Evolutionary conservation across 768 basidiomycete genomes (phyloP), one percentile per base, ranked within the genome.

Genomic region (Saitozyma sp.): DNA sequence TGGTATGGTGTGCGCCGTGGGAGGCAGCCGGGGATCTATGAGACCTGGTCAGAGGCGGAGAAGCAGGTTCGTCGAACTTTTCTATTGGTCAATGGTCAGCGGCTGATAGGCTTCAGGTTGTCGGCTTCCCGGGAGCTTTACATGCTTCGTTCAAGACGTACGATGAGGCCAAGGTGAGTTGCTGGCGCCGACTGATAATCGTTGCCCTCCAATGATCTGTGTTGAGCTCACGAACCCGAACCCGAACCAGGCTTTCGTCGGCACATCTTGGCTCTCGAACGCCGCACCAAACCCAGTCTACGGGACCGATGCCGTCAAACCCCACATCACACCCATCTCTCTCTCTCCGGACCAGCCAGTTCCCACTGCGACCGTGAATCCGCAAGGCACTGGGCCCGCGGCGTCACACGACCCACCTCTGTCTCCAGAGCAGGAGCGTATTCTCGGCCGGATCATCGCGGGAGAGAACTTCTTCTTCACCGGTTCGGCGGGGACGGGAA

Each of bases 401-500:
- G 17, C 51, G 49, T 17, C 65, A 9, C 4, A 17, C 42, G 54
- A 60, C 2, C 62, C 58, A 16, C 9, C 5, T 1, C 56, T 73
- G 38, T 67, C 71, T 9, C 19, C 57, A 19, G 70, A 73, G 54
- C 72, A 73, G 54, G 17, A 48, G n/a, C 50, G 59, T 9, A 70
- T 73, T 48, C 66, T 76, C 8, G 48, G 53, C 5, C 52, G 64
- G 19, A 69, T 76, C 38, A 11, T 74, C 20, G 17, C 84, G 7
- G 87, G 86, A 3, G 77, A 86, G 40, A 94, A 86, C 71, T 73
- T 95, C 40, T 99, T 99, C 73, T 99, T 97, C 78, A 98, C 95
- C 1, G 96, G 95, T 19, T 93, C 92, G 81, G 95, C 95, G 61
- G 95, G 95, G 57, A 96, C 95, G 6, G 95, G 95, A 48, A 98